Evolutionary conservation across 2,329 filamentous ascomycete genomes (phyloP).

Genomic region (Dactylonectria estremocensis): DNA sequence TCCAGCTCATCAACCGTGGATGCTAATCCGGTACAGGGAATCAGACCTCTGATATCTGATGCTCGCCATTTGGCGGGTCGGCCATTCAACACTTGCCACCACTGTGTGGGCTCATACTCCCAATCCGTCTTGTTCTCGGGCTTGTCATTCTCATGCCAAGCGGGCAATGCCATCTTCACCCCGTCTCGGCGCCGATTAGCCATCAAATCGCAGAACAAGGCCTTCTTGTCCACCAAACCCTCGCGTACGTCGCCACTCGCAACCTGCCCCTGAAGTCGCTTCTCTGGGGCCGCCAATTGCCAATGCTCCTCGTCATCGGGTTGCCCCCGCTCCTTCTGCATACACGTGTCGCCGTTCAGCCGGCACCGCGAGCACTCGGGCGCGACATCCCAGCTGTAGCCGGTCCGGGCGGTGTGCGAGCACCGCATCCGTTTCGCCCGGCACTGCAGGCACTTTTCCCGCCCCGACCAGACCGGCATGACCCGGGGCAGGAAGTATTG

Average conservation of each 20-base stretch:
- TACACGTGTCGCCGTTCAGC: conserved; percentile 47
- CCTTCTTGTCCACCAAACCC: background rate
- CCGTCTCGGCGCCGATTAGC: background rate
- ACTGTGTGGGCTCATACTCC: conserved; percentile 24
- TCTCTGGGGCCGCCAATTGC: conserved; percentile 21
- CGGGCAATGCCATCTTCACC: conserved; percentile 25
- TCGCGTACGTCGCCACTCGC: background rate
- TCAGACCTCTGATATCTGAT: background rate
- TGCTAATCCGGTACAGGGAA: background rate
- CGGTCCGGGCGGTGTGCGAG: conserved; percentile 34
- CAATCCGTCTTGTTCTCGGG: conserved; percentile 9
- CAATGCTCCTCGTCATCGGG: conserved; percentile 57
- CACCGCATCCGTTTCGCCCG: conserved; percentile 40
- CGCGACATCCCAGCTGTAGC: conserved; percentile 51
- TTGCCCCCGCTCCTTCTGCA: conserved; percentile 68
- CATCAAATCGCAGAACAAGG: conserved; percentile 23
- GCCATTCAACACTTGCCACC: conserved; percentile 36
- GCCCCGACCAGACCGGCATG: background rate
- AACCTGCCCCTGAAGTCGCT: background rate
- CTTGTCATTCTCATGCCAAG: conserved; percentile 36
- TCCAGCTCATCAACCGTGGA: background rate
- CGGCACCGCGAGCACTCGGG: conserved; percentile 47
- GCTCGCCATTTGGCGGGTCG: conserved; percentile 14
- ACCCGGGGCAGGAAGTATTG: conserved; percentile 34
- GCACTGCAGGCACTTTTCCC: conserved; percentile 46